A percentile compares a stretch with the other conserved stretches of the same genome.
phyloP scores from a whole-genome alignment of 768 basidiomycete genomes.

The Suillus discolor region DNA sequence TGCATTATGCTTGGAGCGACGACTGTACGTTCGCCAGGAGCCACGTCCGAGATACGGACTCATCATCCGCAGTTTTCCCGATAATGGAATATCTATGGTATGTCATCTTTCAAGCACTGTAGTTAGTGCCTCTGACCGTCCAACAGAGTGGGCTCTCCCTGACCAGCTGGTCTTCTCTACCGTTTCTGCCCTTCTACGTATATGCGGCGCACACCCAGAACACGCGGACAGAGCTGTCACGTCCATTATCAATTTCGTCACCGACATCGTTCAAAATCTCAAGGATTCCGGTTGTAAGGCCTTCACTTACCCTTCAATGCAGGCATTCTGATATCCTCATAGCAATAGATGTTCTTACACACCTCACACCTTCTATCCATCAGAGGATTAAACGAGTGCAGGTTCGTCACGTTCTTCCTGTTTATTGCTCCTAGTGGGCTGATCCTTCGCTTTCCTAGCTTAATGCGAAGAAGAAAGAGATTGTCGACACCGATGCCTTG shows the following conservation, averaged over 20 bases:
- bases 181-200: conserved; percentile 70
- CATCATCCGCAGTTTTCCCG: too few species aligned
- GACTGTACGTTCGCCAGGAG: too few species aligned
- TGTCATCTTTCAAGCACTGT: conserved; percentile 13
- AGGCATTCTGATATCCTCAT: background rate
- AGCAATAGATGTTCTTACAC: conserved; percentile 77
- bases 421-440: too few species aligned
- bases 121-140: conserved; percentile 3
- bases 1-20: too few species aligned
- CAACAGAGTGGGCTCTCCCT: conserved; percentile 80
- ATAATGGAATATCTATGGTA: too few species aligned
- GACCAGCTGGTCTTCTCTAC: conserved; percentile 84
- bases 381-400: too few species aligned
- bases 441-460: too few species aligned
- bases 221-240: conserved; percentile 52
- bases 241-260: conserved; percentile 66
- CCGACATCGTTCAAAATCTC: conserved; percentile 57
- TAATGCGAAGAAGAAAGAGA: too few species aligned
- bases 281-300: conserved; percentile 55
- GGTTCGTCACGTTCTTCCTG: too few species aligned
- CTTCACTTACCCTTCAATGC: background rate
- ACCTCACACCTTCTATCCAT: conserved; percentile 77
- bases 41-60: too few species aligned
- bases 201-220: conserved; percentile 56
- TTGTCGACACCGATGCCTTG: too few species aligned